A percentile compares a stretch with the other conserved stretches of the same genome.
These are phyloP conservation scores for Emericellopsis atlantica DNA, from an alignment of 2,329 filamentous ascomycete genomes.

Conservation along the genomic window DNA sequence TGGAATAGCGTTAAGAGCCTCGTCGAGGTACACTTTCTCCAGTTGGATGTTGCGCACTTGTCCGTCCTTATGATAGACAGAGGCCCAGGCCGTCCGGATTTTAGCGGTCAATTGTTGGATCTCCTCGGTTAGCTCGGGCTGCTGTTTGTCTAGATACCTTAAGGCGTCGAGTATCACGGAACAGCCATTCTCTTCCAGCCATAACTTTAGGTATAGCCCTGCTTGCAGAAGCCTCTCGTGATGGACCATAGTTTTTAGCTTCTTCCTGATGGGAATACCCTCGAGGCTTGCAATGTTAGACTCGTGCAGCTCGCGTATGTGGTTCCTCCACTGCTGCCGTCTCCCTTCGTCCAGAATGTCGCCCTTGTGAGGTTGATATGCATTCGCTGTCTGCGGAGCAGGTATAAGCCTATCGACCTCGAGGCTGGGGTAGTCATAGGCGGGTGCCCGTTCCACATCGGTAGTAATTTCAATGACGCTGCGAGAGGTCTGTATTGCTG, in stretches of 20 bases:
- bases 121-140: no score
- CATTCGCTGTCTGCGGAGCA: constrained; percentile 46
- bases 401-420: no score
- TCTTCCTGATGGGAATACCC: constrained; percentile 35
- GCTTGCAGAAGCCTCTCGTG: constrained; percentile 39
- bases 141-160: no score
- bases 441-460: constrained; percentile 29
- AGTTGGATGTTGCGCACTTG: no score
- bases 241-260: constrained; percentile 32
- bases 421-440: no score
- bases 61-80: no score
- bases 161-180: no score
- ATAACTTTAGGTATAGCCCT: constrained; percentile 39
- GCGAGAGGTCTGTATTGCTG: no score
- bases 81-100: no score
- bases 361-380: constrained; percentile 45
- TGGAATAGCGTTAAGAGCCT: no score
- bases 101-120: no score
- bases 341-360: constrained; percentile 41
- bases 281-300: constrained; percentile 28
- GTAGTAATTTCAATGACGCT: constrained; percentile 38
- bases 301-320: constrained; percentile 43
- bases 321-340: constrained; percentile 39
- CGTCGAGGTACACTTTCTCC: no score
- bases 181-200: constrained; percentile 26